Conservation (phyloP, 805 yeast species). For the Ogataea pini region DNA sequence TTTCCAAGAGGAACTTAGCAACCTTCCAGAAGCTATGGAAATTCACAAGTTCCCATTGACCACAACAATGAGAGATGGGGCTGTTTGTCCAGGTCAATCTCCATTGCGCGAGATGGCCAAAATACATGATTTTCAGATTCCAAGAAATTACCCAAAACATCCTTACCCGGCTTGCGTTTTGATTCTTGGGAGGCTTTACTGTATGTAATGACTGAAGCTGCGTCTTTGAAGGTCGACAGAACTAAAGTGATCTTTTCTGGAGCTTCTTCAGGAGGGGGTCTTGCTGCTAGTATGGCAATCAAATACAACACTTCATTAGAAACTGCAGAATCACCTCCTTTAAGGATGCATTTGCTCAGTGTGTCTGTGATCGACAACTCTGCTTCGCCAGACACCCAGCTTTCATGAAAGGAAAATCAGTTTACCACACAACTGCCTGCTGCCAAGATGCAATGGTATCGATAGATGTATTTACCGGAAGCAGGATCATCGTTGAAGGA, state of each 20-base stretch:
- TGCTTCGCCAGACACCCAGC: constrained; percentile 37
- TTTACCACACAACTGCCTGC: constrained; percentile 47
- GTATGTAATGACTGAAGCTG: constrained; percentile 33
- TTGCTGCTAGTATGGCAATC: constrained; percentile 38
- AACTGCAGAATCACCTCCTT: constrained; percentile 32
- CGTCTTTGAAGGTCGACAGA: constrained; percentile 32
- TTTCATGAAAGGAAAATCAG: constrained; percentile 42
- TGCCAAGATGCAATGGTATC: constrained; percentile 47
- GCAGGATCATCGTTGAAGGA: constrained; percentile 38
- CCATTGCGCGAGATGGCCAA: constrained; percentile 24
- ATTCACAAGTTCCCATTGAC: constrained; percentile 27
- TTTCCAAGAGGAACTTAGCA: constrained; percentile 22
- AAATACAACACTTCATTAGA: constrained; percentile 34
- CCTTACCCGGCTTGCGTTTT: constrained; percentile 50
- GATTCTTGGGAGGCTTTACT: constrained; percentile 43
- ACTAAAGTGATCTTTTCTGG: constrained; percentile 44
- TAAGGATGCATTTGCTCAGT: constrained; percentile 42
- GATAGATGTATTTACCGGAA: constrained; percentile 42
- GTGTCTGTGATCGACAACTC: constrained; percentile 48
- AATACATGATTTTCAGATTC: constrained; percentile 22
- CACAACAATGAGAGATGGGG: constrained; percentile 22
- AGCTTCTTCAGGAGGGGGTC: constrained; percentile 47
- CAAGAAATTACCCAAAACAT: constrained; percentile 41
- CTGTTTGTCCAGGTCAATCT: constrained; percentile 33
- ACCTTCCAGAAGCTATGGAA: constrained; percentile 26